Base-by-base conservation (phyloP, 2,329 filamentous ascomycete genomes). In the Fusarium euwallaceae region DNA sequence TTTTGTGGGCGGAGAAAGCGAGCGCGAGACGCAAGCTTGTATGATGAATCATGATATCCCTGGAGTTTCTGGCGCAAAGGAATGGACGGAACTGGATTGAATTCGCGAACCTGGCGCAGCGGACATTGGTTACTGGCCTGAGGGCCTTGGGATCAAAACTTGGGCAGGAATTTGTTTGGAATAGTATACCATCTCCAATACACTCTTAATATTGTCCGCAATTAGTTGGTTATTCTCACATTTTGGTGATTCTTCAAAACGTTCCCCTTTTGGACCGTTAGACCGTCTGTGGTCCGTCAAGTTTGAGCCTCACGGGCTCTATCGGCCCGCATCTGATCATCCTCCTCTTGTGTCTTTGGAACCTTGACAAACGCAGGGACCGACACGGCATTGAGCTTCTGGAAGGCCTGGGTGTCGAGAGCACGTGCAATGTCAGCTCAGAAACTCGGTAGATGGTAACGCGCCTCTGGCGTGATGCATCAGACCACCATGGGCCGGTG, bases 31-130 rank as follows among this genome's bases (percentile, higher is more conserved):
- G 66, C 41, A 43, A 67, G 67, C 75, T 67, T 76, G 72, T 73
- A 66, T 78, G 53, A 78, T 71, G 76, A 78, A 69, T 78, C 62
- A 78, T 76, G 76, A 78, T 76, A 74, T 78, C 62, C 71, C 66
- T 70, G 76, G 76, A 69, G 70, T 78, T 76, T 71, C 59, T 70
- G 76, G 76, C 70, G 69, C 67, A 72, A 51, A 72, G 60, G 62
- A 64, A 45, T 69, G 58, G 68, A 69, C 51, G 66, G 53, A 70
- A 66, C 20, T 24, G 12, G 34, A 34, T 68, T 70, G 53, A 63
- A 62, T 70, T 75, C 34, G 45, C 45, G 27, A 32, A 70, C 63
- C 22, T 51, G 69, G 74, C 76, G 76, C 62, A 76, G 61, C 58
- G 63, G 66, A 68, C 69, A 72, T 66, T 72, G 60, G 64, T 64